These are phyloP conservation scores for Diaporthe sp. DNA, from an alignment of 2,329 filamentous ascomycete genomes.

Conservation along the genomic window DNA sequence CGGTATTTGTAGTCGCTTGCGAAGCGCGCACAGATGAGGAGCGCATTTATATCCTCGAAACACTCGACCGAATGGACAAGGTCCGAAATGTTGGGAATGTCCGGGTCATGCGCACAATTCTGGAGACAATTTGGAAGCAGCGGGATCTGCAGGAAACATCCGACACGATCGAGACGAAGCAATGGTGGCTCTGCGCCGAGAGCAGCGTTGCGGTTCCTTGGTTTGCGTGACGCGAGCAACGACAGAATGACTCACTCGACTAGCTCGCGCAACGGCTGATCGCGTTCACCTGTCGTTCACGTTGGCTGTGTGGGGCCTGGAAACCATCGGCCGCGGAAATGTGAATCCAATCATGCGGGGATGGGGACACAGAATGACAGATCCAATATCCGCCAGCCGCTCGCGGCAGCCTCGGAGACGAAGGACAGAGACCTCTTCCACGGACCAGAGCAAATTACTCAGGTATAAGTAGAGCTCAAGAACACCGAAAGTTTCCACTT, in stretches of 20 bases:
- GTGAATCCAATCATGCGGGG: neutral
- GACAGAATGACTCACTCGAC: neutral
- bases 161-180: neutral
- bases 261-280: neutral
- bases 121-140: constrained; percentile 8
- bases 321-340: neutral
- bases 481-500: neutral
- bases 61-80: neutral
- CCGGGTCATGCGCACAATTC: neutral
- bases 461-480: neutral
- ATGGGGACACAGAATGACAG: neutral
- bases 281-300: constrained; percentile 1
- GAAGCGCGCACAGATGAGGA: neutral
- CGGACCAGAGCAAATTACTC: neutral
- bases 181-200: neutral
- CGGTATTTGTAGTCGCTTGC: neutral
- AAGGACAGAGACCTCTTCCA: neutral
- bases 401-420: neutral
- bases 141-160: neutral
- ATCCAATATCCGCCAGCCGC: neutral
- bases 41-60: neutral
- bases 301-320: neutral
- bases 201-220: neutral
- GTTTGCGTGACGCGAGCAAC: neutral
- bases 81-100: neutral